Conservation (phyloP, 257 asterid genomes). For the Solanum rostratum region DNA sequence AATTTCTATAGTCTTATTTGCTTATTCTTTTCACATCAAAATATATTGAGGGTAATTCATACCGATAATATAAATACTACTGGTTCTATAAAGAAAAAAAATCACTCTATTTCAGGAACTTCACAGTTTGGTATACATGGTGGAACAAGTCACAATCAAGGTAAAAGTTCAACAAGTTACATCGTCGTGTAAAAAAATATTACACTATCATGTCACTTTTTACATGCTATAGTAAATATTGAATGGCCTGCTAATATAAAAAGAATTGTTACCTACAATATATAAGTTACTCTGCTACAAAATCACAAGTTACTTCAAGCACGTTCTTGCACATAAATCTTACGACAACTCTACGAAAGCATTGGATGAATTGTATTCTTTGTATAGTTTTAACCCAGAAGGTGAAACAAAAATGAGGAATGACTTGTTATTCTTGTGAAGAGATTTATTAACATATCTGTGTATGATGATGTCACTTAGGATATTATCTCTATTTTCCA, state of each 20-base stretch:
- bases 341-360: background rate
- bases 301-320: background rate
- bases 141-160: background rate
- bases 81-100: background rate
- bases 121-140: background rate
- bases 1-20: background rate
- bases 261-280: background rate
- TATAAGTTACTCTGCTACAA: slow-evolving; percentile 8
- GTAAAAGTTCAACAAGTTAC: background rate
- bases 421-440: background rate
- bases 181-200: too few relatives aligned
- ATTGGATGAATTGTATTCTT: background rate
- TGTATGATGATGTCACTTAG: background rate
- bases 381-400: background rate
- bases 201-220: too few relatives aligned
- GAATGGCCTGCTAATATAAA: too few relatives aligned
- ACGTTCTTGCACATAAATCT: too few relatives aligned
- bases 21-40: background rate
- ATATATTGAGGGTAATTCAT: background rate
- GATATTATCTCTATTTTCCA: background rate
- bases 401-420: background rate
- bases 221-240: too few relatives aligned
- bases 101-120: background rate
- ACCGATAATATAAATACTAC: background rate
- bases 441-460: background rate